phyloP scores from a whole-genome alignment of 768 basidiomycete species.

The Lenzites betulinus region DNA sequence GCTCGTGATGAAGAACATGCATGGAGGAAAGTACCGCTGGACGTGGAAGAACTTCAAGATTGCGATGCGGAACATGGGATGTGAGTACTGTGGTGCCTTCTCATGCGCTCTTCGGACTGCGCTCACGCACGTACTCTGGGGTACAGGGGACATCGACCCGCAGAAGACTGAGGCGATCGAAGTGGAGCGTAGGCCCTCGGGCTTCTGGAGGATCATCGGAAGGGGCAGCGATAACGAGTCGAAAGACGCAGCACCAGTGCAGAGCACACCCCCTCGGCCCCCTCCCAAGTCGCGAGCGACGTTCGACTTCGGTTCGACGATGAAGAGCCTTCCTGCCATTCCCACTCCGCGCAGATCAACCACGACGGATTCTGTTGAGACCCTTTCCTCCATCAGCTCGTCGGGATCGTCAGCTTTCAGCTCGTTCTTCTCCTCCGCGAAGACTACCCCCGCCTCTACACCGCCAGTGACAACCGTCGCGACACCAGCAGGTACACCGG shows the following conservation, averaged over 20 bases:
- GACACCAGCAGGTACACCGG: conserved; percentile 25
- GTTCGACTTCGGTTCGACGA: conserved; percentile 25
- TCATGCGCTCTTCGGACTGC: background rate
- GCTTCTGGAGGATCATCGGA: conserved; percentile 52
- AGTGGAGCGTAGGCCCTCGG: conserved; percentile 52
- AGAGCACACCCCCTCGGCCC: conserved; percentile 12
- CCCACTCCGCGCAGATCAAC: conserved; percentile 29
- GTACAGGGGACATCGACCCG: conserved; percentile 67
- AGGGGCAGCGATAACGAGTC: conserved; percentile 49
- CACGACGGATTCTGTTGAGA: conserved; percentile 29
- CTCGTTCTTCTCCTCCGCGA: conserved; percentile 18
- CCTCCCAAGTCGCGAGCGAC: conserved; percentile 23
- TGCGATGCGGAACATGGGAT: conserved; percentile 81
- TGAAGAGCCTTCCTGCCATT: conserved; percentile 29
- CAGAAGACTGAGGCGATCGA: conserved; percentile 62
- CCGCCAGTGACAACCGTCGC: conserved; percentile 10
- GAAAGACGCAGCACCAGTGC: conserved; percentile 27
- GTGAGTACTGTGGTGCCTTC: conserved; percentile 44
- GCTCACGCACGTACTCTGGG: background rate
- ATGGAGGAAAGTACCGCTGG: conserved; percentile 80
- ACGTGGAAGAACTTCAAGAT: conserved; percentile 82
- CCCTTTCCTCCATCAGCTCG: conserved; percentile 22
- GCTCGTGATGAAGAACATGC: conserved; percentile 69
- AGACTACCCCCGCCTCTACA: conserved; percentile 14
- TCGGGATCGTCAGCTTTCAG: conserved; percentile 15